phyloP scores from a whole-genome alignment of 257 asterid species.

The Scutellaria barbata region DNA sequence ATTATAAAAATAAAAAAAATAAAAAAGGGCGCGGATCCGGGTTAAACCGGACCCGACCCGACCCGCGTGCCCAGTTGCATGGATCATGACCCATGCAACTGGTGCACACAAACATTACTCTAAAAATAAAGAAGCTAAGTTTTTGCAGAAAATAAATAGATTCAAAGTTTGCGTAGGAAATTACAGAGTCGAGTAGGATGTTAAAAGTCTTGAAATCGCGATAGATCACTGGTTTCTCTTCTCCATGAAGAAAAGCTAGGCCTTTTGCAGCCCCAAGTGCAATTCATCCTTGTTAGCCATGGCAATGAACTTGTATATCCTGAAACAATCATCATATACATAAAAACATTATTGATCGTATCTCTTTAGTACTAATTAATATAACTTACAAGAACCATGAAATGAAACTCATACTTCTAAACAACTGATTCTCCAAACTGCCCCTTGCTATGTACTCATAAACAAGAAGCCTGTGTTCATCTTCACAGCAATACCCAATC shows the following conservation, averaged over 20 bases:
- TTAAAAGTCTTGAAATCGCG: slow-evolving; percentile 86
- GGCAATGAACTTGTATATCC: slow-evolving; percentile 61
- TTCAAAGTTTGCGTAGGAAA: background rate
- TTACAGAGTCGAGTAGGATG: slow-evolving; percentile 55
- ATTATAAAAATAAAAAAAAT: too few species aligned
- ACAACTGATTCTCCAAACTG: slow-evolving; percentile 72
- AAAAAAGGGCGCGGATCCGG: too few species aligned
- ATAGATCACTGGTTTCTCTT: slow-evolving; percentile 71
- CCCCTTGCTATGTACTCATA: slow-evolving; percentile 85
- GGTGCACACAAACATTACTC: too few species aligned
- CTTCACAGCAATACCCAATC: slow-evolving; percentile 88
- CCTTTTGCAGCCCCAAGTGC: slow-evolving; percentile 83
- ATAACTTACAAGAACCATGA: background rate
- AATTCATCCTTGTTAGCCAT: slow-evolving; percentile 75
- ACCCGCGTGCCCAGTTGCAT: too few species aligned
- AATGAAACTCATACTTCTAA: slow-evolving; percentile 49
- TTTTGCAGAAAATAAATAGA: too few species aligned
- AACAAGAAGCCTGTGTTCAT: slow-evolving; percentile 80
- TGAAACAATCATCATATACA: slow-evolving; percentile 33
- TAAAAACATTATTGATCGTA: background rate
- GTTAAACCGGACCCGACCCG: too few species aligned
- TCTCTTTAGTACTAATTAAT: too few species aligned
- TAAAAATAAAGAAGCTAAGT: too few species aligned
- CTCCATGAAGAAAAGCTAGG: slow-evolving; percentile 81
- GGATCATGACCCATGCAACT: too few species aligned